Base-by-base conservation (phyloP, 2,329 filamentous ascomycete species). In the Geosmithia putterillii region DNA sequence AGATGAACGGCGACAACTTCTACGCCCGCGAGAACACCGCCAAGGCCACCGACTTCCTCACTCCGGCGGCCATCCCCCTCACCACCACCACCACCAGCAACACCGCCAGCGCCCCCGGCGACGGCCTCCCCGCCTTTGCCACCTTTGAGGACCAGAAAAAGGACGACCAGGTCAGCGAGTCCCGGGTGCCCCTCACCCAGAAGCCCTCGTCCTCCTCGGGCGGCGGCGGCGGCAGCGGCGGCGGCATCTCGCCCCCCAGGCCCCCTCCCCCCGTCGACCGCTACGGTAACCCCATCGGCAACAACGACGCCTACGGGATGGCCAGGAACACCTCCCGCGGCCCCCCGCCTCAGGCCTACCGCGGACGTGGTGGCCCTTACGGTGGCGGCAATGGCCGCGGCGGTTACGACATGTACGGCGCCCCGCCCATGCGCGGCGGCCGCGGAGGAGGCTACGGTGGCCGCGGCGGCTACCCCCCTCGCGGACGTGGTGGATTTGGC, bases 1-100 rank as follows among this genome's bases (percentile, higher is more conserved):
- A 96, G 59, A 96, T 96, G 89, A 96, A 86, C 58, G 90, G 90
- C 22, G 81, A 92, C 54, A 92, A 89, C 57, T 95, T 83, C 59
- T 95, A 94, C 63, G 83, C 81, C 54, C 74, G 81, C 46, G 77
- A 83, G 61, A 72, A 67, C 34, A 71, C 76, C 47, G 64, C 67
- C 41, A 72, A 78, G 47, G 57, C 69, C 32, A 54, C 62, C 35
- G 59, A 63, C 3, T 32, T 41, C 37, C 23, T 21, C 15, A 64
- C 70, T 48, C 73, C 82, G 48, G 74, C 79, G 7, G 77, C 76
- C 18, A 63, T 79, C 43, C 73, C 79, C 8, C 63, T 74, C 39
- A 60, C 78, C 19, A 73, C 73, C 55, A 73, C 73, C 38, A 69
- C 69, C 36, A 72, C 76, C 28, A 72, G 63, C 19, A 43, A 25